Conservation (phyloP, 2,329 filamentous ascomycete species). For the Pseudonectria buxi region DNA sequence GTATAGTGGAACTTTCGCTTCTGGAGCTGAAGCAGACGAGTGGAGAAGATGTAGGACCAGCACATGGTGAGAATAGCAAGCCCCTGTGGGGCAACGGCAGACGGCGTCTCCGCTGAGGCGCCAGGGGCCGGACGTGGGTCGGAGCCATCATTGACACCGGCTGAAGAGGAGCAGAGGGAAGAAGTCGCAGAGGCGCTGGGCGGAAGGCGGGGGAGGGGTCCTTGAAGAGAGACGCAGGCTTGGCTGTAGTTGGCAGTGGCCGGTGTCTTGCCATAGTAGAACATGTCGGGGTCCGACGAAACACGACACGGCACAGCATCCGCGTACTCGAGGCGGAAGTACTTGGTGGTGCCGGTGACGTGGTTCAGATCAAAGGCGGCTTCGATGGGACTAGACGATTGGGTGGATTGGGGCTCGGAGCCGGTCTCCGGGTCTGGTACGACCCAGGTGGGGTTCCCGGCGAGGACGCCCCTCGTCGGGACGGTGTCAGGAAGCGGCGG, state of each 20-base stretch:
- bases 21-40: constrained; percentile 21
- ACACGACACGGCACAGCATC: constrained; percentile 15
- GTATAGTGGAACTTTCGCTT: constrained; percentile 17
- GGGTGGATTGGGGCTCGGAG: not conserved
- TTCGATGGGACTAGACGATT: constrained; percentile 1
- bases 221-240: too few relatives aligned
- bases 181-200: too few relatives aligned
- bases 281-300: constrained; percentile 11
- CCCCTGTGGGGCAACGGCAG: constrained; percentile 12
- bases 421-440: constrained; percentile 16
- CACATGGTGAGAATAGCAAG: constrained; percentile 21
- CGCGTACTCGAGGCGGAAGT: constrained; percentile 20
- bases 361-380: constrained; percentile 14
- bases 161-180: constrained; percentile 8
- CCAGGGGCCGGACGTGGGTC: too few relatives aligned
- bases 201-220: too few relatives aligned
- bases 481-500: constrained; percentile 16
- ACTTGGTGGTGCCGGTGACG: constrained; percentile 19
- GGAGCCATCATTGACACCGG: too few relatives aligned
- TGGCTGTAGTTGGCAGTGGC: too few relatives aligned
- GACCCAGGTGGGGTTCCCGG: constrained; percentile 18
- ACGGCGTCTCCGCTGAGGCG: too few relatives aligned
- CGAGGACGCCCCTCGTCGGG: constrained; percentile 16
- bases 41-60: constrained; percentile 24
- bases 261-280: constrained; percentile 13